Base-by-base conservation (phyloP, 202 grass and related monocot species). In the Eragrostis tef region DNA sequence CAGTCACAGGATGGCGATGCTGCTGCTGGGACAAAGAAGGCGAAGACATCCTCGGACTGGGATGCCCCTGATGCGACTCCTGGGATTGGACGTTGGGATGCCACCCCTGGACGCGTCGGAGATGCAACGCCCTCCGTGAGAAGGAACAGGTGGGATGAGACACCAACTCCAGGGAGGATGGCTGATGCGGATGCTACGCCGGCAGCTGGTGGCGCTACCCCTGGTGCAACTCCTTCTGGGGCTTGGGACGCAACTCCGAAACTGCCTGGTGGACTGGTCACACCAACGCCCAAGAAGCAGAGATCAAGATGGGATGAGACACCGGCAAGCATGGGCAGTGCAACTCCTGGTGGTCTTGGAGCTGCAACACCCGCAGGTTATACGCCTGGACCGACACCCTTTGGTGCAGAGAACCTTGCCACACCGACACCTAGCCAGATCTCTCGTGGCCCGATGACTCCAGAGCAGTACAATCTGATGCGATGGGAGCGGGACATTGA, bases 251-350 rank as follows among this genome's bases (percentile, higher is more conserved):
- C 94, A 8, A 97, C 92, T 12, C 94, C 94, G 14, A 94, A 97
- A 79, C 88, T 97, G 52, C 56, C 86, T 21, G 92, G 92, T 58
- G 88, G 88, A 49, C 71, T 90, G 82, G 94, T 85, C 49, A 97
- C 94, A 7, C 94, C 92, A 42, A 97, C 34, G 5, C 34, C 34
- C 9, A 98, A 95, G 81, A 92, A 94, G 52, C 92, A 98, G 85
- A 91, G 92, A 26, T 98, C 95, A 2, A 88, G 95, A 64, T 98
- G 95, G 95, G 95, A 98, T 59, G 95, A 98, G 79, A 98, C 92
- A 14, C 95, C 95, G 7, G 90, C 92, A 0, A 89, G 86, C 64
- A 92, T 90, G 81, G 95, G 95, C 0, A 89, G 90, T 53, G 92
- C 87, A 43, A 95, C 95, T 8, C 95, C 95, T 57, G 86, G 88